Conservation (phyloP, 1,284 basidiomycete genomes). For the Fomitopsis schrenkii region DNA sequence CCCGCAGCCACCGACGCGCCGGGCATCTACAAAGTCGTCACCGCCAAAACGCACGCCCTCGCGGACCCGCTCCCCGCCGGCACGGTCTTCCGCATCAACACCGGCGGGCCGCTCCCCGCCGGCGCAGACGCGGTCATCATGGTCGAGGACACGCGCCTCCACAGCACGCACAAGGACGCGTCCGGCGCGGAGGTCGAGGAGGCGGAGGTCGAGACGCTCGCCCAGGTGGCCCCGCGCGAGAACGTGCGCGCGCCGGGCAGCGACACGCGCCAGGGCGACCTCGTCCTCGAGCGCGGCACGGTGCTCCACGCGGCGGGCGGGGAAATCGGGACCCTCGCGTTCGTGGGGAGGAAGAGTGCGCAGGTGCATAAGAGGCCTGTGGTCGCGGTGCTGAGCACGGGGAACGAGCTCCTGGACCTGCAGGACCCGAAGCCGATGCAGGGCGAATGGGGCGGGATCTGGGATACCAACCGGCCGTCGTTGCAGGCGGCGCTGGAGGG, state of each 20-base stretch:
- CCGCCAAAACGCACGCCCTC: conserved; percentile 44
- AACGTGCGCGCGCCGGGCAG: conserved; percentile 75
- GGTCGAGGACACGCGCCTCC: conserved; percentile 85
- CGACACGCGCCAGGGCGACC: conserved; percentile 65
- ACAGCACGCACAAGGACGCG: conserved; percentile 38
- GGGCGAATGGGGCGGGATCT: conserved; percentile 65
- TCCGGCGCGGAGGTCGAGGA: conserved; percentile 49
- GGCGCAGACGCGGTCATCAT: conserved; percentile 82
- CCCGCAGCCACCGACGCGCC: conserved; percentile 51
- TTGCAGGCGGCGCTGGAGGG: conserved; percentile 66
- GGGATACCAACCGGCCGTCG: conserved; percentile 84
- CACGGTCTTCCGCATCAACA: conserved; percentile 73
- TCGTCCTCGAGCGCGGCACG: conserved; percentile 63
- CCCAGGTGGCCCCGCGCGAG: conserved; percentile 59
- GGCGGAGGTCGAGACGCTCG: conserved; percentile 61
- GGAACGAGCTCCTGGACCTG: conserved; percentile 77
- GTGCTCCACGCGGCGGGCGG: conserved; percentile 67
- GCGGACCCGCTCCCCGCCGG: conserved; percentile 42
- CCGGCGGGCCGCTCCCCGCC: conserved; percentile 70
- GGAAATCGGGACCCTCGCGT: conserved; percentile 82
- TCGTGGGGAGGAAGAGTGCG: conserved; percentile 73
- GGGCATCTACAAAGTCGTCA: conserved; percentile 71
- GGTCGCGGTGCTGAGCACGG: conserved; percentile 81
- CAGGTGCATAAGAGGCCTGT: conserved; percentile 65
- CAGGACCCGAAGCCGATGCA: conserved; percentile 35